Base-by-base conservation (phyloP, 306 rosid species). In the Echinosophora koreensis region DNA sequence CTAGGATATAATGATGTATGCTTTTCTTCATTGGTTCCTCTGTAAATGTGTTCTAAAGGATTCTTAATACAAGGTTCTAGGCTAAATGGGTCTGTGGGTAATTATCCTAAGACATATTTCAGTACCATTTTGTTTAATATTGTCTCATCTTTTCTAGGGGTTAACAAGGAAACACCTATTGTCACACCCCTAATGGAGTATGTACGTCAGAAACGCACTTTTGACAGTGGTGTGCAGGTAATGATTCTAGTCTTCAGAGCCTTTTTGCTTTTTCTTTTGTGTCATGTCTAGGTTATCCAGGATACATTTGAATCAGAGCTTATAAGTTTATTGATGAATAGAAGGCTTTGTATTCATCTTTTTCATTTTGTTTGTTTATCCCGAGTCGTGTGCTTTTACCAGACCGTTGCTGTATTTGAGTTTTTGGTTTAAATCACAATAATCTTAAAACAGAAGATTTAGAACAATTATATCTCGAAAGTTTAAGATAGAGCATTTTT, bases 141-240 rank as follows among this genome's bases (percentile, higher is more conserved):
- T 65, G 10, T 54, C 35, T 56, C 32, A 67, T 82, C 59, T 76
- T 86, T 79, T 83, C 18, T 30, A 95, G 99, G 96, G 56, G 80
- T 78, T 82, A 86, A 84, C 61, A 95, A 92, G 87, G 99, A 89
- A 79, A 6, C 88, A 79, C 92, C 85, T 52, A 81, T 90, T 49
- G 89, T 95, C 62, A 95, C 99, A 11, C 97, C 99, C 60, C 79
- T 95, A 38, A 95, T 95, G 99, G 97, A 92, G 82, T 95, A 83
- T 86, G 71, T 95, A 72, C 97, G 99, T 56, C 96, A 87, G 63
- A 95, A 77, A 79, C 96, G 97, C 72, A 82, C 92, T 38, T 66
- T 80, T 56, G 96, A 62, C 71, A 82, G 77, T 78, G 96, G 92
- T 73, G 34, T 76, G 1, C 99, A 87, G 97, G 97, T 92, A 84